Evolutionary conservation across 805 yeast species (phyloP).

Genomic region (Wickerhamomyces canadensis): DNA sequence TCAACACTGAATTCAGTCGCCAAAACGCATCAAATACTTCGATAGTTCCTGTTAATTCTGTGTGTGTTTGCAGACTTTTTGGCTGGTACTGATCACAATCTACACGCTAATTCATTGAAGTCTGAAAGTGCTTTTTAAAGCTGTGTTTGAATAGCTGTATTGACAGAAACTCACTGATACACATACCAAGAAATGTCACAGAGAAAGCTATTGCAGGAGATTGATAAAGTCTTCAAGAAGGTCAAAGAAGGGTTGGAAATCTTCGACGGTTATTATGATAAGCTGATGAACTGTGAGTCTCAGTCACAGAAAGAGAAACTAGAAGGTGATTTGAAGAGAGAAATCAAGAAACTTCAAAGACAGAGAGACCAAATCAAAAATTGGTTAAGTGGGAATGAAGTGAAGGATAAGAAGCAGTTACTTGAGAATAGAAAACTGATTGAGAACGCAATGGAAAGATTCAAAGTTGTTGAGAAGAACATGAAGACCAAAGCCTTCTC

Average conservation of each 20-base stretch:
- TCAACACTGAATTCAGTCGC: no score
- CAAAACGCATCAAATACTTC: no score
- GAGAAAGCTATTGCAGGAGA: constrained; percentile 56
- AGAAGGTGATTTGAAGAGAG: constrained; percentile 88
- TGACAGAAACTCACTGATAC: no score
- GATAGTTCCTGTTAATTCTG: no score
- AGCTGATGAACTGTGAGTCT: constrained; percentile 73
- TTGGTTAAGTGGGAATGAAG: constrained; percentile 89
- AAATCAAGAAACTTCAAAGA: constrained; percentile 90
- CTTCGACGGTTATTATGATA: constrained; percentile 82
- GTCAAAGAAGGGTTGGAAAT: constrained; percentile 86
- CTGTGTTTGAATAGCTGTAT: no score
- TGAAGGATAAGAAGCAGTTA: constrained; percentile 79
- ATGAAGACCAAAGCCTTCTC: constrained; percentile 93
- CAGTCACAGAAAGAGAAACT: constrained; percentile 89
- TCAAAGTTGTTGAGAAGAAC: constrained; percentile 88
- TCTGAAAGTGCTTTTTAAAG: no score
- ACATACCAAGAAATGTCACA: constrained; percentile 41
- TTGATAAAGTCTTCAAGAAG: constrained; percentile 88
- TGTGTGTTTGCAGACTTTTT: no score
- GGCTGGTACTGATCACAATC: no score
- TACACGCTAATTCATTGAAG: no score
- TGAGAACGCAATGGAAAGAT: constrained; percentile 86
- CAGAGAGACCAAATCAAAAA: constrained; percentile 92
- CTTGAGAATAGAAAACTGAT: constrained; percentile 71